Evolutionary conservation across 768 basidiomycete species (phyloP), one percentile per base, ranked within the genome.

Genomic region (Coprinellus micaceus): DNA sequence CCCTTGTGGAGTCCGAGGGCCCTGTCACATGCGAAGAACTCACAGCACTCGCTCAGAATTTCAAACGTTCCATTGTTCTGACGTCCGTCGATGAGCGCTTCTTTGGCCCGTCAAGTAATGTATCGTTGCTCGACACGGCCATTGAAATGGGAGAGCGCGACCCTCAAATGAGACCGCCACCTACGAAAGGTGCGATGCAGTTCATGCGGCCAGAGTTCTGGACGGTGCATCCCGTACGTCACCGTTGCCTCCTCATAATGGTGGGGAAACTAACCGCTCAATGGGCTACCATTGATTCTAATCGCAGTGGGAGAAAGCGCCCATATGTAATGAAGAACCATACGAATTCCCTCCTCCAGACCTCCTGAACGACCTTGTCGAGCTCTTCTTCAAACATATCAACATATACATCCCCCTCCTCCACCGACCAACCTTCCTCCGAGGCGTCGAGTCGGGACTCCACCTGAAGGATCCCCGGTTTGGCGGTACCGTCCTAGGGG

Each of bases 401-500:
- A 81, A 86, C 54, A 47, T 66, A 3, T 66, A 74, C 43, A 59
- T 75, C 1, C 86, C 87, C 0, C 64, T 89, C 3, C 64, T 91
- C 3, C 86, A 89, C 61, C 75, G 78, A 0, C 80, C 80, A 0
- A 75, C 77, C 11, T 88, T 89, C 58, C 73, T 81, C 46, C 67
- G 67, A 12, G 69, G 74, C 33, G 60, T 83, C 26, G 61, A 58
- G 1, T 67, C 76, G 6, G 74, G 74, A 1, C 60, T 78, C 2
- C 79, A 85, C 63, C 56, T 75, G 10, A 66, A 63, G 1, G 72
- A 84, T 48, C 24, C 66, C 2, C 62, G 70, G 0, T 86, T 89
- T 61, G 77, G 73, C 0, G 64, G 71, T 2, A 71, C 76, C 0
- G 77, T 88, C 36, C 74, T 88, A 7, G 69, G 82, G 3, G 73